Conservation (phyloP, 108 stramenopile genomes). For the Skeletonema tropicum region DNA sequence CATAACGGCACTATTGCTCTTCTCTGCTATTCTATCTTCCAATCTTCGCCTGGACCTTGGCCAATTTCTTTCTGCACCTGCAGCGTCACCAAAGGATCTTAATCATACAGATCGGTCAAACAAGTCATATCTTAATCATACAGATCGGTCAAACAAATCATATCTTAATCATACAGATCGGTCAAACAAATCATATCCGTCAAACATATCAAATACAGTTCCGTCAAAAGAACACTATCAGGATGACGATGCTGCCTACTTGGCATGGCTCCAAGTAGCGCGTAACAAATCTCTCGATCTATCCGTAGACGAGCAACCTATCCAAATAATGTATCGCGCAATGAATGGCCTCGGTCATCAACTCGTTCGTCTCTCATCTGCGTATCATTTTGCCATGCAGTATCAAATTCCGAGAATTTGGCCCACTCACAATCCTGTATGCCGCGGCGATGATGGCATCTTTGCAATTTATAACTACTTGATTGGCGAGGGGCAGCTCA, state of each 20-base stretch:
- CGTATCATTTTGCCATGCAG: slow-evolving; percentile 11
- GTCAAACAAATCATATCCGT: no score
- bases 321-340: not conserved
- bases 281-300: not conserved
- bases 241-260: not conserved
- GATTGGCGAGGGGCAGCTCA: slow-evolving; percentile 1
- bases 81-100: no score
- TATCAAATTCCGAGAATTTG: slow-evolving; percentile 8
- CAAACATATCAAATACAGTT: no score
- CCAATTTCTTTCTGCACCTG: no score
- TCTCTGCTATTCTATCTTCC: no score
- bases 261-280: not conserved
- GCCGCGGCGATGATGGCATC: not conserved
- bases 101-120: no score
- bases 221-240: no score
- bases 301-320: not conserved
- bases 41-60: no score
- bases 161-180: no score
- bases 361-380: not conserved
- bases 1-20: no score
- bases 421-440: slow-evolving; percentile 2
- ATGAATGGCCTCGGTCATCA: slow-evolving; percentile 15
- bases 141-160: no score
- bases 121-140: no score
- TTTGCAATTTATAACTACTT: slow-evolving; percentile 7